A percentile compares a stretch with the other conserved stretches of the same genome.
Evolutionary conservation across 257 asterid genomes (phyloP).

Genomic region (Jacaranda mimosifolia): DNA sequence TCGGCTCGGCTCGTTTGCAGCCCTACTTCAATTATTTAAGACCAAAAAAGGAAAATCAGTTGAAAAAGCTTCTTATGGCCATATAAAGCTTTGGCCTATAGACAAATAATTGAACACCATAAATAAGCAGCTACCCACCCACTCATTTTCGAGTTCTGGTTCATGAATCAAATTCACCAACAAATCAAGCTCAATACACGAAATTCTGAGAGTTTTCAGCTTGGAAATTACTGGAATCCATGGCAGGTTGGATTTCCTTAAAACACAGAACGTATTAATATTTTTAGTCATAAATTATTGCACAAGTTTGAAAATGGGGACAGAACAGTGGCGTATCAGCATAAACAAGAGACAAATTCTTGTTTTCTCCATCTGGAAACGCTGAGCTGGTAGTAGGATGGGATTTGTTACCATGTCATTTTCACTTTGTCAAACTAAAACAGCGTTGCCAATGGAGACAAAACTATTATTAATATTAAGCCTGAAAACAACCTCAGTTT

Average conservation of each 20-base stretch:
- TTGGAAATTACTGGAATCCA: not conserved
- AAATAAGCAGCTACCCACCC: no score
- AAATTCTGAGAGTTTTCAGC: not conserved
- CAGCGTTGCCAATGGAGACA: not conserved
- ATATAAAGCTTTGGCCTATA: no score
- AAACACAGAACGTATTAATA: not conserved
- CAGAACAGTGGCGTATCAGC: slow-evolving; percentile 39
- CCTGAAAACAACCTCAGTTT: not conserved
- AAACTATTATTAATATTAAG: slow-evolving; percentile 7
- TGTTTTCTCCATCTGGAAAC: slow-evolving; percentile 25
- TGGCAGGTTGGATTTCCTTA: not conserved
- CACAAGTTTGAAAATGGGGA: slow-evolving; percentile 30
- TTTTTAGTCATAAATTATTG: slow-evolving; percentile 14
- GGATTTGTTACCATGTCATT: slow-evolving; percentile 48
- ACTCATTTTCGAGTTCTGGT: no score
- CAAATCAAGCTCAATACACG: no score
- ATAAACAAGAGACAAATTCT: slow-evolving; percentile 29
- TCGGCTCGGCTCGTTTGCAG: no score
- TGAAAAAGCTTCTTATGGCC: no score
- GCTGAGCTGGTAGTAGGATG: slow-evolving; percentile 31
- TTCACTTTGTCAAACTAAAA: slow-evolving; percentile 33
- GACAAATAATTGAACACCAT: no score
- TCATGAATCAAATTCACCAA: no score
- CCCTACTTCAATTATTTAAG: no score
- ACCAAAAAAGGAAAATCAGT: no score